phyloP scores from a whole-genome alignment of 257 asterid genomes.

The Solanum appendiculatum region DNA sequence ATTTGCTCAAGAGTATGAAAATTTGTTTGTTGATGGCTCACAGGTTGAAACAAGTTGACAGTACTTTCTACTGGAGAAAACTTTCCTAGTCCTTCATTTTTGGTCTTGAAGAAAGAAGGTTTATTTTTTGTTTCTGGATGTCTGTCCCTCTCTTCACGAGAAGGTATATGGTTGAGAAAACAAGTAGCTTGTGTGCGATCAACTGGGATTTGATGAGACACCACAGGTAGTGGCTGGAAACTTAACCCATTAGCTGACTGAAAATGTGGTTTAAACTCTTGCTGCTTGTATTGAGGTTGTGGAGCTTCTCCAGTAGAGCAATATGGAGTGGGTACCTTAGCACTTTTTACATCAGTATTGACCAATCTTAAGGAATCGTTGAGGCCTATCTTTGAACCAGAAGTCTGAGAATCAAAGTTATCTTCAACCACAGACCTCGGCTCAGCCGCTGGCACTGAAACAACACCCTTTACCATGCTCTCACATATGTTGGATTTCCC shows the following conservation, averaged over 20 bases:
- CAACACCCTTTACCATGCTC: conserved; percentile 18
- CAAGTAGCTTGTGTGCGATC: conserved; percentile 7
- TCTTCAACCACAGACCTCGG: conserved; percentile 14
- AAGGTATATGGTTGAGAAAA: not conserved
- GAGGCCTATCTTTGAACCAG: conserved; percentile 15
- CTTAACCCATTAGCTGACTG: conserved; percentile 12
- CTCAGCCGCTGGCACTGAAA: conserved; percentile 19
- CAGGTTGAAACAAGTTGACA: conserved; percentile 28
- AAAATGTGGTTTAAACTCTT: conserved; percentile 18
- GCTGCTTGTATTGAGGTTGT: conserved; percentile 25
- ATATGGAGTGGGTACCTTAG: conserved; percentile 20
- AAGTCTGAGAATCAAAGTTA: conserved; percentile 23
- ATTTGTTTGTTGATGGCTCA: conserved; percentile 10
- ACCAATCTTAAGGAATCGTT: conserved; percentile 18
- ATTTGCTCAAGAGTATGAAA: conserved; percentile 15
- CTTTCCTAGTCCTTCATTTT: conserved; percentile 11
- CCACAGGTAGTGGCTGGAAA: conserved; percentile 15
- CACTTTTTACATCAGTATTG: conserved; percentile 26
- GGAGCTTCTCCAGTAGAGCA: conserved; percentile 28
- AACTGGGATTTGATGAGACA: conserved; percentile 6
- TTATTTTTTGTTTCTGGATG: not conserved
- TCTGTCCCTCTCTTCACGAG: conserved; percentile 9
- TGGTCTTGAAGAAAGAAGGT: conserved; percentile 12
- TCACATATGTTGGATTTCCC: conserved; percentile 24
- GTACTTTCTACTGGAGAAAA: conserved; percentile 18